A percentile compares a stretch with the other conserved stretches of the same genome.
These are phyloP conservation scores for Lasiodiplodia theobromae DNA, from an alignment of 2,329 filamentous ascomycete genomes.

Conservation along the genomic window DNA sequence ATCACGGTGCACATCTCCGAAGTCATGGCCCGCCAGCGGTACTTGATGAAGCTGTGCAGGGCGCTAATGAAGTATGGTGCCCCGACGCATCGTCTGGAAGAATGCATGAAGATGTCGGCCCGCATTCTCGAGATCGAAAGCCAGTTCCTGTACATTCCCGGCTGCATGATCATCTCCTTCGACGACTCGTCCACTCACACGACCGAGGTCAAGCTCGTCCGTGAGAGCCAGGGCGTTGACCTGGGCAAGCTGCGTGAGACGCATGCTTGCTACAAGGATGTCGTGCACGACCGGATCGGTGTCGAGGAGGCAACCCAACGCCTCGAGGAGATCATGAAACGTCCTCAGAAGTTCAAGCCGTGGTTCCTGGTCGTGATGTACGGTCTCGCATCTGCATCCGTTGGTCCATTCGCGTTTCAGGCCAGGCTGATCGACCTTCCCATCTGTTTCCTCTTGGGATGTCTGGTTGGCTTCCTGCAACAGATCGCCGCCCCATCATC, in stretches of 20 bases:
- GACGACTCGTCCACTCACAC: slow-evolving; percentile 76
- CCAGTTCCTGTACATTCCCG: slow-evolving; percentile 88
- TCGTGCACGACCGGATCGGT: slow-evolving; percentile 77
- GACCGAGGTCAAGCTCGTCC: slow-evolving; percentile 79
- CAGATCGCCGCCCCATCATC: slow-evolving; percentile 77
- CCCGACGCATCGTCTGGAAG: slow-evolving; percentile 87
- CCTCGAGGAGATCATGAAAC: slow-evolving; percentile 68
- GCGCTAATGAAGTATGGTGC: slow-evolving; percentile 91
- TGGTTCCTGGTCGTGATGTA: slow-evolving; percentile 68
- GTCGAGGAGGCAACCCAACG: slow-evolving; percentile 72
- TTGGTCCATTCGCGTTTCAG: slow-evolving; percentile 81
- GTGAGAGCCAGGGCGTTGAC: slow-evolving; percentile 72
- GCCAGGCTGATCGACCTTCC: slow-evolving; percentile 80
- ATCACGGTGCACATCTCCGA: slow-evolving; percentile 69
- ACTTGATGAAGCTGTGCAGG: slow-evolving; percentile 82
- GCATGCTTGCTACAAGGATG: slow-evolving; percentile 80
- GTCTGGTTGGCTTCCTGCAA: slow-evolving; percentile 75
- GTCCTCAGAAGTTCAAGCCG: slow-evolving; percentile 60
- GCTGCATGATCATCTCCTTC: slow-evolving; percentile 94
- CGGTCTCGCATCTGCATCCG: slow-evolving; percentile 76
- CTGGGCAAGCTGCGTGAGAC: slow-evolving; percentile 76
- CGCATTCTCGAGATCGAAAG: slow-evolving; percentile 88
- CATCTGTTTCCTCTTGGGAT: slow-evolving; percentile 77
- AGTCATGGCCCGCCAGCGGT: slow-evolving; percentile 80
- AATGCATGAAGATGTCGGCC: slow-evolving; percentile 90